Conservation (phyloP, 1,284 basidiomycete genomes). For the Cutaneotrichosporon mucoides region DNA sequence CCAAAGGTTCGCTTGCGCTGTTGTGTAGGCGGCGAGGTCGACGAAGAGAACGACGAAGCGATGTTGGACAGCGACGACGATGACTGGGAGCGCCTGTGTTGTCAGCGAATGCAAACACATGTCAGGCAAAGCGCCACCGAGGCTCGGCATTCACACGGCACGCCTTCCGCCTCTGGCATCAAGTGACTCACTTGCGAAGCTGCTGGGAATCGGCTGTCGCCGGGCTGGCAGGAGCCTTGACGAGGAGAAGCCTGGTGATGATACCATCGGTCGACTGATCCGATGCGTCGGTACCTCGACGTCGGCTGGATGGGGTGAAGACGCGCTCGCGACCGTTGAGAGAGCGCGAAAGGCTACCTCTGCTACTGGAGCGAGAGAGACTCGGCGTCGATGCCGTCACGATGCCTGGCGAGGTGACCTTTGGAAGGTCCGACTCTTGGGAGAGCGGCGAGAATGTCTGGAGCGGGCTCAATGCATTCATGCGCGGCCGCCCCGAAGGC, state of each 20-base stretch:
- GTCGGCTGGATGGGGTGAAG: slow-evolving; percentile 3
- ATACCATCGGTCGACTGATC: background rate
- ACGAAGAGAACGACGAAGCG: slow-evolving; percentile 24
- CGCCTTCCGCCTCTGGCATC: no score
- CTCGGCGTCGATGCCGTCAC: background rate
- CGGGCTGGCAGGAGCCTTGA: slow-evolving; percentile 37
- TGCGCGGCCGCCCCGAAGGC: slow-evolving; percentile 46
- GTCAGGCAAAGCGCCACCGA: no score
- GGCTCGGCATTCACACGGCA: no score
- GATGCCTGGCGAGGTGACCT: background rate
- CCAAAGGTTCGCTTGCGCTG: no score
- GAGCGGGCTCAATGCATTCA: slow-evolving; percentile 43
- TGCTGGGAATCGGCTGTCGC: slow-evolving; percentile 3
- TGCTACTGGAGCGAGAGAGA: background rate
- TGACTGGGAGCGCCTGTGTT: slow-evolving; percentile 32
- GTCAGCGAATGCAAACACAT: slow-evolving; percentile 2
- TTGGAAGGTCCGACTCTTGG: background rate
- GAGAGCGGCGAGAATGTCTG: slow-evolving; percentile 45
- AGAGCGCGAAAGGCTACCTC: slow-evolving; percentile 7
- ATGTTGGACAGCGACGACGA: slow-evolving; percentile 19
- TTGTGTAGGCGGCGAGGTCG: no score
- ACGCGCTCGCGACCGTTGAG: slow-evolving; percentile 14
- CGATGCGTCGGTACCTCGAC: background rate
- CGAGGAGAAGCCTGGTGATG: slow-evolving; percentile 41
- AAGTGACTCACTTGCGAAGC: no score